Evolutionary conservation across 1,139 yeast genomes (phyloP).

Genomic region (Zygosaccharomyces sapae): DNA sequence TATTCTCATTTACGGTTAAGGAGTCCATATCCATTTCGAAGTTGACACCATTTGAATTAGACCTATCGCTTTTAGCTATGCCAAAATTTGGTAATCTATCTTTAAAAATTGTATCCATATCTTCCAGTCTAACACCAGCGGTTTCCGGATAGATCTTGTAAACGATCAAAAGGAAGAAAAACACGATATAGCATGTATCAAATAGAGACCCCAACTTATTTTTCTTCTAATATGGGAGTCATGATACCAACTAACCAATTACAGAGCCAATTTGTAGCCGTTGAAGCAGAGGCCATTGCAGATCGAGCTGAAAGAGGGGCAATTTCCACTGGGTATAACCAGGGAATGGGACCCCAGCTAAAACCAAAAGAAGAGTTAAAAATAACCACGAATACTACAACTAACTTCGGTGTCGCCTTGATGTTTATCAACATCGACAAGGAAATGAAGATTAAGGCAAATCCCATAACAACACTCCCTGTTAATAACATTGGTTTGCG

Average conservation of each 20-base stretch:
- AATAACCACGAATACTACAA: slow-evolving; percentile 69
- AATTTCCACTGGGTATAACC: slow-evolving; percentile 88
- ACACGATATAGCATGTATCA: slow-evolving; percentile 78
- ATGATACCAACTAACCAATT: slow-evolving; percentile 87
- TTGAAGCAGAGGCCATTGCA: slow-evolving; percentile 85
- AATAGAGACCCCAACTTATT: slow-evolving; percentile 75
- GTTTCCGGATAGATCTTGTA: slow-evolving; percentile 79
- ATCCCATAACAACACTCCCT: slow-evolving; percentile 78
- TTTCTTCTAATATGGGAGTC: slow-evolving; percentile 79
- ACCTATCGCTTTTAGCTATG: slow-evolving; percentile 17
- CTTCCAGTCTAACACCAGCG: slow-evolving; percentile 82
- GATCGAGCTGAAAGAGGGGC: slow-evolving; percentile 85
- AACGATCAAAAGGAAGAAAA: slow-evolving; percentile 64
- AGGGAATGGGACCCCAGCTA: slow-evolving; percentile 93
- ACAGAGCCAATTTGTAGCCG: slow-evolving; percentile 94
- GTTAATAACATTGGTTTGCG: slow-evolving; percentile 72
- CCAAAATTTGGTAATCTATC: slow-evolving; percentile 47
- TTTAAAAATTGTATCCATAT: slow-evolving; percentile 79
- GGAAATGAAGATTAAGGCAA: slow-evolving; percentile 62
- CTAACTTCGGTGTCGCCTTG: slow-evolving; percentile 61
- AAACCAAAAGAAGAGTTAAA: slow-evolving; percentile 85
- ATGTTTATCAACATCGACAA: slow-evolving; percentile 59
- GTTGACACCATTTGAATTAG: slow-evolving; percentile 15
- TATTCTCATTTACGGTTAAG: slow-evolving; percentile 10
- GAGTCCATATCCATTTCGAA: slow-evolving; percentile 26